These are phyloP conservation scores for Oryza brachyantha DNA, from an alignment of 176 grass and related monocot genomes.

Conservation along the genomic window DNA sequence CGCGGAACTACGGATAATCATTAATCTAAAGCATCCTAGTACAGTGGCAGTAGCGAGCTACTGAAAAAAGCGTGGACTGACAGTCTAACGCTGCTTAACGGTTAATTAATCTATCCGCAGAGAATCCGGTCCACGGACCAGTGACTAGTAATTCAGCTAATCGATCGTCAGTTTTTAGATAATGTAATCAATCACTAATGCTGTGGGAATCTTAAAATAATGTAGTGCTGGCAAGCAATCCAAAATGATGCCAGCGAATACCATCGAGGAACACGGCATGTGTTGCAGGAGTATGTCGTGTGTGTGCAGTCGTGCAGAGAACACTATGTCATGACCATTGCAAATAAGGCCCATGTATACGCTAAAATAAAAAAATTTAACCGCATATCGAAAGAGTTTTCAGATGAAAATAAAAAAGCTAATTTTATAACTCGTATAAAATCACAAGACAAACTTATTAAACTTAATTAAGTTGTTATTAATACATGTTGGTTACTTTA, in stretches of 20 bases:
- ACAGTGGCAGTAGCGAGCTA: background rate
- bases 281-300: background rate
- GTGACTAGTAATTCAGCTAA: background rate
- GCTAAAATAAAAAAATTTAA: too few relatives aligned
- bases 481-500: too few relatives aligned
- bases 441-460: too few relatives aligned
- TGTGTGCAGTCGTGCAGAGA: background rate
- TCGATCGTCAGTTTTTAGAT: background rate
- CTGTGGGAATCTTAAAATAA: background rate
- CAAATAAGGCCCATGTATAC: too few relatives aligned
- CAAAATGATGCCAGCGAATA: background rate
- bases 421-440: too few relatives aligned
- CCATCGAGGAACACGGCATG: background rate
- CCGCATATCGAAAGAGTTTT: too few relatives aligned
- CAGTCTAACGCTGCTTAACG: background rate
- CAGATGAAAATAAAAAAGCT: too few relatives aligned
- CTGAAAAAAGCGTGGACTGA: background rate
- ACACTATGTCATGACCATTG: background rate
- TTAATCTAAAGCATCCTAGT: background rate
- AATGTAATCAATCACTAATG: background rate
- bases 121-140: slow-evolving; percentile 8
- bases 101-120: slow-evolving; percentile 8
- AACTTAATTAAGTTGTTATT: too few relatives aligned
- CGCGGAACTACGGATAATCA: background rate
- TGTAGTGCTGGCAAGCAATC: too few relatives aligned